These are phyloP conservation scores for Castanea mollissima DNA, from an alignment of 306 rosid genomes.

Conservation along the genomic window DNA sequence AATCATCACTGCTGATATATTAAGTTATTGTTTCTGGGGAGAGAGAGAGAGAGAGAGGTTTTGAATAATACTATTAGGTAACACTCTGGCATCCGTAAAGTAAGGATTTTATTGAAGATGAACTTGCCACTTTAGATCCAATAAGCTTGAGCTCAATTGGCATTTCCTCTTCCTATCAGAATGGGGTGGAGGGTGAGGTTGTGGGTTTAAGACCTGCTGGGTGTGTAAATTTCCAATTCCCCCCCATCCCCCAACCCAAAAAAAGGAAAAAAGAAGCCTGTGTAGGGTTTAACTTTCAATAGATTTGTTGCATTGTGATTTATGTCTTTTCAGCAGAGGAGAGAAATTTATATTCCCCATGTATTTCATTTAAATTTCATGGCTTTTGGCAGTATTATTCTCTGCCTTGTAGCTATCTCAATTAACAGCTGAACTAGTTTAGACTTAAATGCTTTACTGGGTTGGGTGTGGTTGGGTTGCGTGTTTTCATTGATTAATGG, in stretches of 20 bases:
- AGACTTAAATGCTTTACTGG: not conserved
- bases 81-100: too few species aligned
- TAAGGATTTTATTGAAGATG: not conserved
- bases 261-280: too few species aligned
- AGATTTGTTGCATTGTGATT: not conserved
- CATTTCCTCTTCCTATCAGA: too few species aligned
- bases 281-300: not conserved
- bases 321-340: not conserved
- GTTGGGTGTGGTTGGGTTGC: not conserved
- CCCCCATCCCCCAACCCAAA: too few species aligned
- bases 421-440: not conserved
- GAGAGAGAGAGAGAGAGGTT: too few species aligned
- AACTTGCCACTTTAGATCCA: not conserved
- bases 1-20: too few species aligned
- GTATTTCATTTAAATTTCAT: not conserved
- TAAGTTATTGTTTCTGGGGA: too few species aligned
- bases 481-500: not conserved
- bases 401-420: not conserved
- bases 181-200: too few species aligned
- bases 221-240: too few species aligned
- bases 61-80: too few species aligned
- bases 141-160: too few species aligned
- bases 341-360: not conserved
- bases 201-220: too few species aligned
- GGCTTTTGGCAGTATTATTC: slow-evolving; percentile 2